phyloP scores from a whole-genome alignment of 163 green algal species.

The Chlamydomonas reinhardtii region DNA sequence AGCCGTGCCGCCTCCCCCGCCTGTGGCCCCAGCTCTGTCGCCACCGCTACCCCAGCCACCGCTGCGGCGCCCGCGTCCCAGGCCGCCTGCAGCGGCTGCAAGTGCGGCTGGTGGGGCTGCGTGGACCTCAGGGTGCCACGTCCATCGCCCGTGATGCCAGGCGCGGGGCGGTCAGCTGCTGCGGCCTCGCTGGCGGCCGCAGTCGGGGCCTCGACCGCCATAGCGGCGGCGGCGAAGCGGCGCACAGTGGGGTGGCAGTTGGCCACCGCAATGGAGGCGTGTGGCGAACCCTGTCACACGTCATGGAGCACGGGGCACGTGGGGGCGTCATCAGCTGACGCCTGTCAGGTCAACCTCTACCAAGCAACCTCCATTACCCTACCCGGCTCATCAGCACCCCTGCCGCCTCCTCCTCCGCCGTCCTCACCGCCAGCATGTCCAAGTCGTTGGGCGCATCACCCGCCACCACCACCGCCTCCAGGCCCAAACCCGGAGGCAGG shows the following conservation, averaged over 20 bases:
- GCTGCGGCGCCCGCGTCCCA: background rate
- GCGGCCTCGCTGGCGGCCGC: background rate
- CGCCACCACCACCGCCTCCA: slow-evolving; percentile 3
- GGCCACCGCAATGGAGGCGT: slow-evolving; percentile 21
- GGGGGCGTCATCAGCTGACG: background rate
- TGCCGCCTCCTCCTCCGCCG: background rate
- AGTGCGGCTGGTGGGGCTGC: too few relatives aligned
- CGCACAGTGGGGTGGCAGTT: slow-evolving; percentile 32
- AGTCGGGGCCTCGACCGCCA: too few relatives aligned
- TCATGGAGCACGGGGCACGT: background rate
- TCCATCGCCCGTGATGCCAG: background rate
- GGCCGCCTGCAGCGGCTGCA: background rate
- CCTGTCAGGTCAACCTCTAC: background rate
- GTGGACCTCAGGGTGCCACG: too few relatives aligned
- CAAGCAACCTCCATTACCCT: too few relatives aligned
- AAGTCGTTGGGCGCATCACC: slow-evolving; percentile 51
- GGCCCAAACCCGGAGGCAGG: too few relatives aligned
- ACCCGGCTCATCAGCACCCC: background rate
- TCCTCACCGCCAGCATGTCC: slow-evolving; percentile 24
- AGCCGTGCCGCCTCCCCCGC: background rate
- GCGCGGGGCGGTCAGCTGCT: too few relatives aligned
- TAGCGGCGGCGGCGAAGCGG: background rate
- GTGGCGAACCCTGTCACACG: background rate
- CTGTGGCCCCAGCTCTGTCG: slow-evolving; percentile 1
- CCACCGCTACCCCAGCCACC: slow-evolving; percentile 4